These are phyloP conservation scores for Pleurotus eryngii DNA, from an alignment of 768 basidiomycete genomes.

Conservation along the genomic window DNA sequence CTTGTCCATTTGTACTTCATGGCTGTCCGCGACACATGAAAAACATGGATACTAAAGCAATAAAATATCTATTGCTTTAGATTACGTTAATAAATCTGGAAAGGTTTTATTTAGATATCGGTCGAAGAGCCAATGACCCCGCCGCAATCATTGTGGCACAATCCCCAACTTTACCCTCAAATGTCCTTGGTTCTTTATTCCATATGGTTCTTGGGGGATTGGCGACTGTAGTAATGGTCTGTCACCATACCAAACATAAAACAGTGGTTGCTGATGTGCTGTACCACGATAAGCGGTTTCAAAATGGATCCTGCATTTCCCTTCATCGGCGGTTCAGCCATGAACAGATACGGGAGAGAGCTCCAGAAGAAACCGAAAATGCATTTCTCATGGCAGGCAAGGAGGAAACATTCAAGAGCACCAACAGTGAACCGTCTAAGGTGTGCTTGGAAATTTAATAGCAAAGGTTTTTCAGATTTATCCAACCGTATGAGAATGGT, in stretches of 20 bases:
- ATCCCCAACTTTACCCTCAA: slow-evolving; percentile 29
- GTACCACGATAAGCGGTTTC: slow-evolving; percentile 38
- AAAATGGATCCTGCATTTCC: slow-evolving; percentile 31
- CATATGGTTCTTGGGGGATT: slow-evolving; percentile 32
- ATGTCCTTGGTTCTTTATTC: slow-evolving; percentile 21
- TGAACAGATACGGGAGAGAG: slow-evolving; percentile 14
- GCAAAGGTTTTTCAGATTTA: no score
- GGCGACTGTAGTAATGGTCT: slow-evolving; percentile 18
- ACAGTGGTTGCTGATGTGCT: slow-evolving; percentile 22
- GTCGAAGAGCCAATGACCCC: slow-evolving; percentile 11
- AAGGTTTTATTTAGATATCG: slow-evolving; percentile 18
- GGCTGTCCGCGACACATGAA: neutral
- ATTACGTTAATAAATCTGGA: slow-evolving; percentile 14
- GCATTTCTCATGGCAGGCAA: slow-evolving; percentile 27
- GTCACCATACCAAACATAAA: slow-evolving; percentile 18
- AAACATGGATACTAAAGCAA: slow-evolving; percentile 9
- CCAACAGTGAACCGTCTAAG: slow-evolving; percentile 24
- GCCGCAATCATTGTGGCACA: slow-evolving; percentile 24
- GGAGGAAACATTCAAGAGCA: slow-evolving; percentile 31
- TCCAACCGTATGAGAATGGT: no score
- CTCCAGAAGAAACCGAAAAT: no score
- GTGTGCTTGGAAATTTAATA: slow-evolving; percentile 19
- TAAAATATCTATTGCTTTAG: slow-evolving; percentile 20
- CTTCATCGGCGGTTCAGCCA: slow-evolving; percentile 14
- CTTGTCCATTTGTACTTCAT: no score